Evolutionary conservation across 2,329 filamentous ascomycete species (phyloP).

Genomic region (Sporothrix protearum): DNA sequence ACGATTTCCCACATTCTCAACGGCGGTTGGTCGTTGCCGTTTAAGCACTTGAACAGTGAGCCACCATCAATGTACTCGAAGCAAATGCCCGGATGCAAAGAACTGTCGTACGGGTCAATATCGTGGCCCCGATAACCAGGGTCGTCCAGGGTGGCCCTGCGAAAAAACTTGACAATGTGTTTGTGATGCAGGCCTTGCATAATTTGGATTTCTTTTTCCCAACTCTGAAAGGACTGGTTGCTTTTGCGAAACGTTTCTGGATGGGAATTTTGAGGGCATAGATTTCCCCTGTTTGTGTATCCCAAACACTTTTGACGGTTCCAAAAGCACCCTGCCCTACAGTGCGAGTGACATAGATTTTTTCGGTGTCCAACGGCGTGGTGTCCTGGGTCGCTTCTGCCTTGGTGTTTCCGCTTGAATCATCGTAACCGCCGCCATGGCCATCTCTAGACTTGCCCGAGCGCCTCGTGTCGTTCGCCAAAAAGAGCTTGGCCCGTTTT

Average conservation of each 20-base stretch:
- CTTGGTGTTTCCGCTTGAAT: no score
- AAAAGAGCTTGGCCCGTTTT: no score
- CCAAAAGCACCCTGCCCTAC: not conserved
- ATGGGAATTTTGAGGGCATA: not conserved
- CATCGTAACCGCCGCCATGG: no score
- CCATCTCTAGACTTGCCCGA: no score
- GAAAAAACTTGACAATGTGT: not conserved
- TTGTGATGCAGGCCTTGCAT: not conserved
- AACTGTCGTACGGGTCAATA: not conserved
- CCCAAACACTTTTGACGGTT: not conserved
- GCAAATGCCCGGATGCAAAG: not conserved
- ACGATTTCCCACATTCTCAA: not conserved
- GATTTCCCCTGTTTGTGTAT: not conserved
- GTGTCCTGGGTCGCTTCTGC: no score
- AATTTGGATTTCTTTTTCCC: not conserved
- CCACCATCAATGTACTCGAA: not conserved
- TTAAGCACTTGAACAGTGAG: no score
- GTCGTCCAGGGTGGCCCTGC: not conserved
- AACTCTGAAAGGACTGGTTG: no score
- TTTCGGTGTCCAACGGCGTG: no score
- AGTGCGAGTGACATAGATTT: no score
- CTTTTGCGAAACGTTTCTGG: no score
- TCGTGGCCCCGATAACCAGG: not conserved
- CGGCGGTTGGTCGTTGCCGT: no score
- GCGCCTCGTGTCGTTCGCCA: no score